Conservation (phyloP, 2,329 filamentous ascomycete species). For the Drechslerella stenobrocha region DNA sequence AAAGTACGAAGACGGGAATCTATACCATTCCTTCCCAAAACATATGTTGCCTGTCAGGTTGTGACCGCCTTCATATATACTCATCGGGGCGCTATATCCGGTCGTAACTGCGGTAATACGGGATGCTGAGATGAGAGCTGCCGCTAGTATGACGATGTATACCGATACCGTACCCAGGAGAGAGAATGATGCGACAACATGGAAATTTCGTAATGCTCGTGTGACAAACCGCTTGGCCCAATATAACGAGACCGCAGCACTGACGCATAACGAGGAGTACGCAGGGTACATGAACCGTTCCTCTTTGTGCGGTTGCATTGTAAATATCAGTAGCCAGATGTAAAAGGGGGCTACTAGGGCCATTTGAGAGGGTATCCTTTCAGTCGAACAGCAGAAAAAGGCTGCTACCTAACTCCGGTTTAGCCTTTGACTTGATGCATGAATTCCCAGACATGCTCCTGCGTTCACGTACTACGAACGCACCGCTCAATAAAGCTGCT, state of each 20-base stretch:
- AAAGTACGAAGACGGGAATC: constrained; percentile 91
- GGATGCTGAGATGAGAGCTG: constrained; percentile 65
- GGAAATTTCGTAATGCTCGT: not conserved
- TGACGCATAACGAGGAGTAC: constrained; percentile 86
- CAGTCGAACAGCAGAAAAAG: constrained; percentile 65
- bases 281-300: constrained; percentile 98
- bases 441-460: not conserved
- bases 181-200: no score
- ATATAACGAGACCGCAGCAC: constrained; percentile 74
- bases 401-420: constrained; percentile 5
- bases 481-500: constrained; percentile 73
- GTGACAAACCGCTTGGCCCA: constrained; percentile 12
- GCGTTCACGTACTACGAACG: constrained; percentile 55
- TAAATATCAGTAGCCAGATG: constrained; percentile 90
- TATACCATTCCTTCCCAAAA: constrained; percentile 96
- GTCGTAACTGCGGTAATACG: constrained; percentile 76
- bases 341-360: constrained; percentile 81
- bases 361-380: not conserved
- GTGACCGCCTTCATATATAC: constrained; percentile 58
- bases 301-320: constrained; percentile 91
- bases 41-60: constrained; percentile 63
- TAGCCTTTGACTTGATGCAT: not conserved
- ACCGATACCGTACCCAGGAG: constrained; percentile 4
- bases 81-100: constrained; percentile 80
- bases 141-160: constrained; percentile 10